Evolutionary conservation across 1,284 basidiomycete species (phyloP).

Genomic region (Lentinus polychrous): DNA sequence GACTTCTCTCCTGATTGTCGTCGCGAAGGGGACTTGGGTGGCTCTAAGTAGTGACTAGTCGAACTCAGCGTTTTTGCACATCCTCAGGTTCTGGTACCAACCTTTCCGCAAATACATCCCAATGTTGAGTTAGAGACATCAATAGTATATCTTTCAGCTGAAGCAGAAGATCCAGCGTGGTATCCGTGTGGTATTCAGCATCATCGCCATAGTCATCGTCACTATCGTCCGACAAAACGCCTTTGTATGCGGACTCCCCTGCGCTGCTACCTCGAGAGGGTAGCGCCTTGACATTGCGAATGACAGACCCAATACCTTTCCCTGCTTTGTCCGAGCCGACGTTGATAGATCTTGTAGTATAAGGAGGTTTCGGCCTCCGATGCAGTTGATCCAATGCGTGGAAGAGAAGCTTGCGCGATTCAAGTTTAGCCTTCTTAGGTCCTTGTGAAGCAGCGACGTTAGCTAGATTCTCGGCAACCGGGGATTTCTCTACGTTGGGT

Average conservation of each 20-base stretch:
- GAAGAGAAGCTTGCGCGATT: conserved; percentile 52
- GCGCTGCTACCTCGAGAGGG: conserved; percentile 23
- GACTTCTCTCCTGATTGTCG: conserved; percentile 3
- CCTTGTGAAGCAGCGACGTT: conserved; percentile 19
- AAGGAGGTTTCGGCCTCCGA: conserved; percentile 43
- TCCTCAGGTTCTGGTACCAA: conserved; percentile 18
- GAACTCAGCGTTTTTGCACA: background rate
- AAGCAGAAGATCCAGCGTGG: conserved; percentile 52
- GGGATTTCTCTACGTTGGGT: conserved; percentile 21
- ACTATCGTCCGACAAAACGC: conserved; percentile 25
- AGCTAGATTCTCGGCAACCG: conserved; percentile 9
- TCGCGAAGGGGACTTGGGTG: background rate
- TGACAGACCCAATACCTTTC: conserved; percentile 32
- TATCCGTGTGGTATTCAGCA: conserved; percentile 47
- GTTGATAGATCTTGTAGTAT: conserved; percentile 36
- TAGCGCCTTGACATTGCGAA: conserved; percentile 39
- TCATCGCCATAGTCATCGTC: conserved; percentile 45
- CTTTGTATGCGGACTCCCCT: conserved; percentile 12
- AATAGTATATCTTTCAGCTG: conserved; percentile 55
- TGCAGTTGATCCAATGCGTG: conserved; percentile 53
- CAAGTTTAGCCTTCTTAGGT: conserved; percentile 37
- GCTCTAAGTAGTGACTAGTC: background rate
- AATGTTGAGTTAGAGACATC: conserved; percentile 47
- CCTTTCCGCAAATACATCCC: conserved; percentile 50
- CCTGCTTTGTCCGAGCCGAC: conserved; percentile 17